A percentile compares a stretch with the other conserved stretches of the same genome.
phyloP scores from a whole-genome alignment of 228 moss, liverwort and hornwort genomes.

The Sphagnum fallax region DNA sequence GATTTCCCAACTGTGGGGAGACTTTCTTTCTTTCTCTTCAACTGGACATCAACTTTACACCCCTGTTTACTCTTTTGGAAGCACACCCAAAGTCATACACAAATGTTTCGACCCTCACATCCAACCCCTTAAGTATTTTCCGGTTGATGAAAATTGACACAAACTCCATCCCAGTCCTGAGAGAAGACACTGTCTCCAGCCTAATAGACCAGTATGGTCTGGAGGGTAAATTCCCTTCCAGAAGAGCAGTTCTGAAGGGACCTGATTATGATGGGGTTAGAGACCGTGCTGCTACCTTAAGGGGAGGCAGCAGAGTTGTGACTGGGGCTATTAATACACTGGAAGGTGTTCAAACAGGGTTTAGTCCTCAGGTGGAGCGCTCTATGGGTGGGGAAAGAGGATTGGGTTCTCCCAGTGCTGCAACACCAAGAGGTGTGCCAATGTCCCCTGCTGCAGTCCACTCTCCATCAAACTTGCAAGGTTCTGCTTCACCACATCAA shows the following conservation, averaged over 20 bases:
- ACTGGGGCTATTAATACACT: constrained; percentile 22
- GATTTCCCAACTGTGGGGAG: constrained; percentile 82
- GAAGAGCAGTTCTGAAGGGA: constrained; percentile 23
- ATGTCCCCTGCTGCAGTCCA: constrained; percentile 4
- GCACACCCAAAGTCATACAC: constrained; percentile 46
- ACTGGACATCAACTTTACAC: constrained; percentile 76
- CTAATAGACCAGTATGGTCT: constrained; percentile 53
- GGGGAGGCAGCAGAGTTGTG: constrained; percentile 39
- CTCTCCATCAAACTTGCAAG: constrained; percentile 56
- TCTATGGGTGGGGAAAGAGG: constrained; percentile 39
- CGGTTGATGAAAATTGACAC: constrained; percentile 82
- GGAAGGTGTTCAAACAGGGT: constrained; percentile 45
- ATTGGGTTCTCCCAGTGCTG: neutral
- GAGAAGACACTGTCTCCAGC: constrained; percentile 73
- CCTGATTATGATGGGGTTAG: constrained; percentile 33
- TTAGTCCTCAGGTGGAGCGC: constrained; percentile 29
- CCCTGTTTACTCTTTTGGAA: constrained; percentile 81
- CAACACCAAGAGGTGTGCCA: neutral
- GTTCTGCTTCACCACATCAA: constrained; percentile 29
- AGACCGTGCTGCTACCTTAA: constrained; percentile 30
- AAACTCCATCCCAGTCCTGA: constrained; percentile 55
- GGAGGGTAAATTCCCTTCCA: constrained; percentile 38
- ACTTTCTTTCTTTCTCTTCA: constrained; percentile 77
- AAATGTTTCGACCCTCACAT: constrained; percentile 46
- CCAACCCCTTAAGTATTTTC: constrained; percentile 59